Percentiles rank a stretch among this genome's conserved stretches.
Conservation (phyloP, 345 rosid species). For the Brassica cretica region DNA sequence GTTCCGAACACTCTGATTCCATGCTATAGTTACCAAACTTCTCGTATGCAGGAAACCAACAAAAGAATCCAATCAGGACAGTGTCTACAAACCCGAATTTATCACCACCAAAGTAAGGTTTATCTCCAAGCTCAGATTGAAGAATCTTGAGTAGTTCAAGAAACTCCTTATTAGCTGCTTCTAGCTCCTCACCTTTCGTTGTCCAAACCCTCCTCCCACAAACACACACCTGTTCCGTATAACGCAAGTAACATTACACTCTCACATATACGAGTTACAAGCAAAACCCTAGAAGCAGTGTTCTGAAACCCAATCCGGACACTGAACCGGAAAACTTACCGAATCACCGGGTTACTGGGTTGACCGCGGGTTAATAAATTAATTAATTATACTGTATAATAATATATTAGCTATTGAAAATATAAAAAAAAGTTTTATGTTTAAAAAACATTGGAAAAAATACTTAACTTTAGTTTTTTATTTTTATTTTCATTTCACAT, state of each 20-base stretch:
- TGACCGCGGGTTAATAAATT: too few species aligned
- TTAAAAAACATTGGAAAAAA: too few species aligned
- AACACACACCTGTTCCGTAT: conserved; percentile 10
- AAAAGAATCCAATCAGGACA: not conserved
- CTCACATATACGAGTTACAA: not conserved
- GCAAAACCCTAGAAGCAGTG: not conserved
- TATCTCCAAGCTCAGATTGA: conserved; percentile 13
- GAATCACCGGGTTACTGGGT: too few species aligned
- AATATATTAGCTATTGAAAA: too few species aligned
- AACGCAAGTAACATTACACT: not conserved
- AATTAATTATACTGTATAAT: too few species aligned
- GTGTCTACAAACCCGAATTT: conserved; percentile 10
- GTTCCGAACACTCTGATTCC: not conserved
- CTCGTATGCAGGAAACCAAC: conserved; percentile 1
- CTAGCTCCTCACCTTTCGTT: conserved; percentile 18
- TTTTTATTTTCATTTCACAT: too few species aligned
- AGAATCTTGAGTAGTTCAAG: conserved; percentile 1
- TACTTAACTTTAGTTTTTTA: too few species aligned
- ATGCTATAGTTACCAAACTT: conserved; percentile 5
- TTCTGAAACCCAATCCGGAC: too few species aligned
- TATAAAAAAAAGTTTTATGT: too few species aligned
- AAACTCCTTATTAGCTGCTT: not conserved
- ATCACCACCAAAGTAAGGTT: conserved; percentile 7
- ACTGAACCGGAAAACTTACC: too few species aligned
- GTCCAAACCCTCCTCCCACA: conserved; percentile 23